Conservation (phyloP, 2,329 filamentous ascomycete species). For the Allantophomopsis cytisporea region DNA sequence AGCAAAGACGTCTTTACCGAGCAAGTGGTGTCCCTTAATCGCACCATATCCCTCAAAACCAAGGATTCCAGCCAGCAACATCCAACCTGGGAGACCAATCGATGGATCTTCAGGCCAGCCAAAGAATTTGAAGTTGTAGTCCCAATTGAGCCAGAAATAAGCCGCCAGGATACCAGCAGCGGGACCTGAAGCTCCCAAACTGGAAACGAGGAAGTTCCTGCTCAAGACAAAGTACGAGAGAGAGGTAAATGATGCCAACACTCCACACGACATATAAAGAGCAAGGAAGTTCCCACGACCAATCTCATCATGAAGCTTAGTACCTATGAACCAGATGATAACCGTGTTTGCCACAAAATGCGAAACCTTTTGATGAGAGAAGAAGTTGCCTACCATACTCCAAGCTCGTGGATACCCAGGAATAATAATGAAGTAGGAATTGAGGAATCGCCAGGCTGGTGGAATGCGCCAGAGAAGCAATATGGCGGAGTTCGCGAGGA, state of each 20-base stretch:
- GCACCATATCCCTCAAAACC: conserved; percentile 34
- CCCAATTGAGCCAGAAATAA: conserved; percentile 45
- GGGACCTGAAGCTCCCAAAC: conserved; percentile 54
- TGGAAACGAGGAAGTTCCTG: conserved; percentile 27
- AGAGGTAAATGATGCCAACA: conserved; percentile 42
- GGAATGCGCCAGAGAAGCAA: conserved; percentile 49
- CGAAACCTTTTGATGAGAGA: conserved; percentile 50
- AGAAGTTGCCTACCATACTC: conserved; percentile 47
- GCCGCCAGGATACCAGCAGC: conserved; percentile 46
- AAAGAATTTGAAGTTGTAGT: conserved; percentile 41
- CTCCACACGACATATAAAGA: conserved; percentile 47
- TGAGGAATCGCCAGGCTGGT: conserved; percentile 50
- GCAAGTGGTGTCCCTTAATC: conserved; percentile 11
- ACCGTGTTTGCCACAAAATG: conserved; percentile 55
- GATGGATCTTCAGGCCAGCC: conserved; percentile 35
- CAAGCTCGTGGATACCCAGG: conserved; percentile 50
- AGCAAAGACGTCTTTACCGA: conserved; percentile 21
- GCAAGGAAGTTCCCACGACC: conserved; percentile 56
- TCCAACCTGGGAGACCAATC: conserved; percentile 37
- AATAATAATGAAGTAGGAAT: conserved; percentile 52
- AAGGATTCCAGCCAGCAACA: conserved; percentile 35
- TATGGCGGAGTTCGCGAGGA: conserved; percentile 43
- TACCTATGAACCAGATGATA: conserved; percentile 52
- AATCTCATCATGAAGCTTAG: conserved; percentile 54
- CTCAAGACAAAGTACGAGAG: conserved; percentile 28